phyloP scores from a whole-genome alignment of 2,329 filamentous ascomycete species.

The Venturiaceae sp. region DNA sequence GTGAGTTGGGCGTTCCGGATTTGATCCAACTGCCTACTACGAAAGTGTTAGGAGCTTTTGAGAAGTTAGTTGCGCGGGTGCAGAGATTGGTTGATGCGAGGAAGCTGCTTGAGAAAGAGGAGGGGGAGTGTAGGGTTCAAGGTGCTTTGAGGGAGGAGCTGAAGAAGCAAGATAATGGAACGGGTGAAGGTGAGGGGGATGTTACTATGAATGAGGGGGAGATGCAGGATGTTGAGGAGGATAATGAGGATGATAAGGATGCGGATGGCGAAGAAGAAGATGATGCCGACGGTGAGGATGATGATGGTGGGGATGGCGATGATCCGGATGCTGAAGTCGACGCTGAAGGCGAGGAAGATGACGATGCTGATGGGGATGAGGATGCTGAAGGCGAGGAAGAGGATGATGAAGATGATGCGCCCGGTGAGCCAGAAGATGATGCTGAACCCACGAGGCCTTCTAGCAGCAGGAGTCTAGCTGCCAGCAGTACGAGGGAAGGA shows the following conservation, averaged over 20 bases:
- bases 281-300: slow-evolving; percentile 24
- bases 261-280: slow-evolving; percentile 17
- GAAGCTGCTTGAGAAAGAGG: slow-evolving; percentile 67
- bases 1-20: slow-evolving; percentile 60
- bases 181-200: slow-evolving; percentile 13
- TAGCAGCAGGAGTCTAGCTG: slow-evolving; percentile 7
- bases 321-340: slow-evolving; percentile 20
- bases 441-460: slow-evolving; percentile 11
- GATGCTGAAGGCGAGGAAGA: slow-evolving; percentile 17
- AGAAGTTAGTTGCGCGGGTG: slow-evolving; percentile 59
- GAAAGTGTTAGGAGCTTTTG: slow-evolving; percentile 62
- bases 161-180: slow-evolving; percentile 12
- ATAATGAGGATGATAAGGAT: slow-evolving; percentile 38
- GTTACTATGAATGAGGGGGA: slow-evolving; percentile 13
- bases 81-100: slow-evolving; percentile 60
- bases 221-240: slow-evolving; percentile 18
- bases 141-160: slow-evolving; percentile 16
- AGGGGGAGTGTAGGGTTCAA: slow-evolving; percentile 52
- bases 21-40: slow-evolving; percentile 65
- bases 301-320: slow-evolving; percentile 11
- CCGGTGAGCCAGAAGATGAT: slow-evolving; percentile 12
- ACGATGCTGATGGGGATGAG: slow-evolving; percentile 12
- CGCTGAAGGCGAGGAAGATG: slow-evolving; percentile 10
- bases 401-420: slow-evolving; percentile 12
- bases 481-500: slow-evolving; percentile 11